Evolutionary conservation across 495 filamentous ascomycete species (phyloP).

Genomic region (Arthonia radiata): DNA sequence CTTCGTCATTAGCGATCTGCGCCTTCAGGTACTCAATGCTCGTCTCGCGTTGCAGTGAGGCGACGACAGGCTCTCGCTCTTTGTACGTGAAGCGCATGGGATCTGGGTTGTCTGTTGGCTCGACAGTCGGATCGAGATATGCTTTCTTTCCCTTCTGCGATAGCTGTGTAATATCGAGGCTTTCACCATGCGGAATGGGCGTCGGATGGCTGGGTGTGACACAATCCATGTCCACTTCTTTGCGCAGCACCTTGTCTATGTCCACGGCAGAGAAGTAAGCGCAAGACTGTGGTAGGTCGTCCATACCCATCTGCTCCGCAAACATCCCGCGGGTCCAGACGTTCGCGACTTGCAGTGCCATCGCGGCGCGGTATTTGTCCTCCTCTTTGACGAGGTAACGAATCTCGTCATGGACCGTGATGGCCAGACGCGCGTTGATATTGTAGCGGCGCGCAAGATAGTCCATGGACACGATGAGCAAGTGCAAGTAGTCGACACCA

Average conservation of each 20-base stretch:
- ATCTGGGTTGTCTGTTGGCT: conserved; percentile 22
- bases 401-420: conserved; percentile 96
- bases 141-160: conserved; percentile 40
- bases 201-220: conserved; percentile 64
- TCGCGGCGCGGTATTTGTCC: conserved; percentile 66
- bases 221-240: conserved; percentile 96
- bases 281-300: conserved; percentile 79
- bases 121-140: conserved; percentile 35
- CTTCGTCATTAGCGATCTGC: not conserved
- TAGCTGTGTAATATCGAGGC: conserved; percentile 49
- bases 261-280: conserved; percentile 93
- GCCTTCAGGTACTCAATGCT: not conserved
- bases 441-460: conserved; percentile 74
- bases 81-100: conserved; percentile 38
- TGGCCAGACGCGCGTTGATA: conserved; percentile 57
- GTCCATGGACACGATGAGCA: conserved; percentile 85
- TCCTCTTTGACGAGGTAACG: conserved; percentile 69
- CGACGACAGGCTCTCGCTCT: conserved; percentile 58
- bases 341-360: conserved; percentile 86
- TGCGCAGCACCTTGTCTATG: conserved; percentile 77
- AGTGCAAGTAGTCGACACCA: conserved; percentile 91
- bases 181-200: conserved; percentile 66
- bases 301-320: conserved; percentile 81
- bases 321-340: conserved; percentile 96
- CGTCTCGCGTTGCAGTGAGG: conserved; percentile 19